A percentile compares a stretch with the other conserved stretches of the same genome.
These are phyloP conservation scores for Halophytophthora batemanensis DNA, from an alignment of 352 stramenopile genomes.

Conservation along the genomic window DNA sequence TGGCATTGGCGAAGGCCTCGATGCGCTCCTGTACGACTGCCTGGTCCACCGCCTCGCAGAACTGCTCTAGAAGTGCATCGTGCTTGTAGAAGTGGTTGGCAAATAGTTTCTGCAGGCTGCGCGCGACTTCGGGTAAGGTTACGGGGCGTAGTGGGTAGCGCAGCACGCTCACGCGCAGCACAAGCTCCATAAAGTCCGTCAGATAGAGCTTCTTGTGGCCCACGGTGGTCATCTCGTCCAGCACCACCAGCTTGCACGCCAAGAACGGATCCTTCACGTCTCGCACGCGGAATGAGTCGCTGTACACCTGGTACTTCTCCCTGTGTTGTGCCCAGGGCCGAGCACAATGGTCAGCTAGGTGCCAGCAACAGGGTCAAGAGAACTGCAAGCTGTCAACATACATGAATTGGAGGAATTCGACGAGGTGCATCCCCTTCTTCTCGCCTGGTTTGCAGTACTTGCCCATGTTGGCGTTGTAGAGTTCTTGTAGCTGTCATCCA, in stretches of 20 bases:
- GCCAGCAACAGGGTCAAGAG: neutral
- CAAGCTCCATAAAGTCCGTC: constrained; percentile 77
- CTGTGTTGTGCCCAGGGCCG: constrained; percentile 8
- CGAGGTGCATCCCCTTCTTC: constrained; percentile 75
- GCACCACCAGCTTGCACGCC: constrained; percentile 64
- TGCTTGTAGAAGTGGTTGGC: constrained; percentile 67
- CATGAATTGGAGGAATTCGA: constrained; percentile 59
- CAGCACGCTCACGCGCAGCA: constrained; percentile 54
- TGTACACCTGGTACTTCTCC: constrained; percentile 67
- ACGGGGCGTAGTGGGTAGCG: constrained; percentile 49
- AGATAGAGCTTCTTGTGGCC: constrained; percentile 74
- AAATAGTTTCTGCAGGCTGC: constrained; percentile 59
- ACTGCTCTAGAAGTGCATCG: constrained; percentile 56
- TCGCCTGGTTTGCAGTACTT: constrained; percentile 70
- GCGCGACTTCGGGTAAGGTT: constrained; percentile 37
- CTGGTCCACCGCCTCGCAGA: constrained; percentile 55
- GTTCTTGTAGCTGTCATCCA: constrained; percentile 51
- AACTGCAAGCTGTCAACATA: constrained; percentile 12
- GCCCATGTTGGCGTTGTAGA: constrained; percentile 74
- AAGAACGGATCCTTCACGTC: constrained; percentile 73
- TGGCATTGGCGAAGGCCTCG: constrained; percentile 54
- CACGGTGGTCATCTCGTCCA: constrained; percentile 72
- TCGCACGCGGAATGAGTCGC: constrained; percentile 55
- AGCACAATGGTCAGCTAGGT: neutral
- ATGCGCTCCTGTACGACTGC: constrained; percentile 55